Conservation (phyloP, 345 rosid genomes). For the Raphanus raphanistrum region DNA sequence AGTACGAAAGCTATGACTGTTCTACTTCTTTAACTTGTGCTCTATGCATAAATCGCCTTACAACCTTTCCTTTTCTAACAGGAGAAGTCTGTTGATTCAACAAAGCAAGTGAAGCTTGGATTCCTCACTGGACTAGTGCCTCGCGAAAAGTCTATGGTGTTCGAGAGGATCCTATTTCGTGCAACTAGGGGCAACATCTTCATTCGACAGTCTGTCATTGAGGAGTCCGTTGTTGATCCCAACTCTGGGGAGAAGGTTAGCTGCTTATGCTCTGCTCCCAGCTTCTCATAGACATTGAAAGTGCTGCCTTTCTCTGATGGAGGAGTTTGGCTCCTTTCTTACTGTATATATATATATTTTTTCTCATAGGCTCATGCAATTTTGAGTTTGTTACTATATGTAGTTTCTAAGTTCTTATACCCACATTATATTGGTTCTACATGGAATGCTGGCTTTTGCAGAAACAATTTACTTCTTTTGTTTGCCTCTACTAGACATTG, state of each 20-base stretch:
- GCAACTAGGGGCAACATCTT: conserved; percentile 95
- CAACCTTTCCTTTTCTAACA: conserved; percentile 23
- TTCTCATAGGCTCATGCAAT: not conserved
- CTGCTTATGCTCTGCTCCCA: conserved; percentile 5
- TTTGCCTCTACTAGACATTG: conserved; percentile 12
- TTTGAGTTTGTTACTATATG: not conserved
- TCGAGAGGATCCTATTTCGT: conserved; percentile 93
- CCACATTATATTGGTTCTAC: conserved; percentile 12
- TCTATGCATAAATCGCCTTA: conserved; percentile 5
- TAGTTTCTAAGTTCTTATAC: not conserved
- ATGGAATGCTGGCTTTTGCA: not conserved
- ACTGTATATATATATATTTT: not conserved
- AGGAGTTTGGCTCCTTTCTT: conserved; percentile 12
- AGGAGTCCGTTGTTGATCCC: conserved; percentile 83
- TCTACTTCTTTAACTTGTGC: conserved; percentile 14
- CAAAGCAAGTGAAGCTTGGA: conserved; percentile 92
- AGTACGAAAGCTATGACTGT: not conserved
- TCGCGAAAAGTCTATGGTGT: conserved; percentile 82
- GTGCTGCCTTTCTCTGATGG: not conserved
- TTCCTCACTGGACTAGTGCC: conserved; percentile 88
- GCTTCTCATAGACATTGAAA: conserved; percentile 11
- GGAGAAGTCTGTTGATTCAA: conserved; percentile 66
- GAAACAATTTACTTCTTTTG: conserved; percentile 9
- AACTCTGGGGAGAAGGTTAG: conserved; percentile 87
- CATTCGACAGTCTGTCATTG: conserved; percentile 63